phyloP scores from a whole-genome alignment of 495 filamentous ascomycete species.

The Neurospora sp. region DNA sequence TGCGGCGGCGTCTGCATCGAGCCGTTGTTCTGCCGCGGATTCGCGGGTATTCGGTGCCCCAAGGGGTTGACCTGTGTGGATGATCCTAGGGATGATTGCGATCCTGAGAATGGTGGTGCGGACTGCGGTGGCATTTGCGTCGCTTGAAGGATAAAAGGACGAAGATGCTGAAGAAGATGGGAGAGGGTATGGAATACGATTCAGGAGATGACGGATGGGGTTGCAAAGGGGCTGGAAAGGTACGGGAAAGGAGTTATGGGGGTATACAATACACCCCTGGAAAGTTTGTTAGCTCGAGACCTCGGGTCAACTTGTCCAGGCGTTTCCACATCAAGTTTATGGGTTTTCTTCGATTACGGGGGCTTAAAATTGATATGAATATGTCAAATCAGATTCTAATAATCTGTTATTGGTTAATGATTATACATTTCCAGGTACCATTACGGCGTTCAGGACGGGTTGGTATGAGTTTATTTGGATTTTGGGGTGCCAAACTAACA shows the following conservation, averaged over 20 bases:
- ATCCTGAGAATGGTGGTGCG: constrained; percentile 16
- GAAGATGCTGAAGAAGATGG: not conserved
- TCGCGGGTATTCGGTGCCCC: constrained; percentile 17
- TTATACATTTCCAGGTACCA: too few species aligned
- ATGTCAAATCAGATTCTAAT: too few species aligned
- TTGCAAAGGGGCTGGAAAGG: not conserved
- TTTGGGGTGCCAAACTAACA: too few species aligned
- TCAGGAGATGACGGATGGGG: not conserved
- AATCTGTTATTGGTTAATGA: too few species aligned
- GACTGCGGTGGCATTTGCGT: constrained; percentile 24
- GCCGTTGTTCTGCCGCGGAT: constrained; percentile 20
- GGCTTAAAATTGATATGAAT: too few species aligned
- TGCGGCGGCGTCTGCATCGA: constrained; percentile 25
- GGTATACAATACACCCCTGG: too few species aligned
- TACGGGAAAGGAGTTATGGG: not conserved
- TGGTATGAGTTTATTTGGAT: too few species aligned
- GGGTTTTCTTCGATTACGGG: too few species aligned
- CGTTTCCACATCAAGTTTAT: too few species aligned
- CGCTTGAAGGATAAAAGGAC: not conserved
- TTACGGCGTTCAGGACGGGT: too few species aligned
- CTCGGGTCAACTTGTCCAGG: too few species aligned
- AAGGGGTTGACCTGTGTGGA: constrained; percentile 18
- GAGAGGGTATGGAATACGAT: not conserved
- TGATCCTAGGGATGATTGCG: constrained; percentile 23
- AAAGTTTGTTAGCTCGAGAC: too few species aligned